Base-by-base conservation (phyloP, 352 stramenopile species). In the Phytophthora hybrid region DNA sequence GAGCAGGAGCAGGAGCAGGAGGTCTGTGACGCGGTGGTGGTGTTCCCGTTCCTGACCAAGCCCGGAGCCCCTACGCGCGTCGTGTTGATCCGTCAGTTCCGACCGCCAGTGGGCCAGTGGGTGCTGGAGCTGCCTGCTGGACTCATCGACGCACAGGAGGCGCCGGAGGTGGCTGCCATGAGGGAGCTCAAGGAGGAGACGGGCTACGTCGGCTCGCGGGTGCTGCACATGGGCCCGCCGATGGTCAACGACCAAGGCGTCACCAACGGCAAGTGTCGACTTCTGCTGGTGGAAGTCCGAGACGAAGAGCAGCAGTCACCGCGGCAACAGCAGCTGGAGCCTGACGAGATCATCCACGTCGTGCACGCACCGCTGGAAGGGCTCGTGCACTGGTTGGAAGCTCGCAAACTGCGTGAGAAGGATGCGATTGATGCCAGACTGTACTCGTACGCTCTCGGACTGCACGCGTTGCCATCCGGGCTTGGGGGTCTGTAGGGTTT, bases 111-210 rank as follows among this genome's bases (percentile, higher is more conserved):
- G 5, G 86, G 86, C 56, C 82, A 87, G 49, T 96, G 88, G 78
- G 95, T 96, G 23, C 71, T 98, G 49, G 94, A 98, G 77, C 84
- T 98, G 16, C 94, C 94, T 1, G 93, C 94, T 10, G 93, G 95
- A 14, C 84, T 98, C 23, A 98, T 98, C 72, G 95, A 98, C 72
- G 71, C 71, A 18, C 78, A 83, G 10, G 93, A 98, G 67, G 82
- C 82, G 1, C 80, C 89, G 0, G 90, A 91, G 59, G 51, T 74
- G 29, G 92, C 94, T 1, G 95, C 93, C 7, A 71, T 88, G 29
- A 74, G 93, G 6, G 93, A 98, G 76, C 82, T 98, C 9, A 71
- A 80, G 1, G 94, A 98, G 78, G 94, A 98, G 76, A 98, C 94
- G 10, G 93, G 93, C 21, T 98, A 93, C 66, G 66, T 88, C 0